Base-by-base conservation (phyloP, 1,284 basidiomycete species). In the Cronartium quercuum region DNA sequence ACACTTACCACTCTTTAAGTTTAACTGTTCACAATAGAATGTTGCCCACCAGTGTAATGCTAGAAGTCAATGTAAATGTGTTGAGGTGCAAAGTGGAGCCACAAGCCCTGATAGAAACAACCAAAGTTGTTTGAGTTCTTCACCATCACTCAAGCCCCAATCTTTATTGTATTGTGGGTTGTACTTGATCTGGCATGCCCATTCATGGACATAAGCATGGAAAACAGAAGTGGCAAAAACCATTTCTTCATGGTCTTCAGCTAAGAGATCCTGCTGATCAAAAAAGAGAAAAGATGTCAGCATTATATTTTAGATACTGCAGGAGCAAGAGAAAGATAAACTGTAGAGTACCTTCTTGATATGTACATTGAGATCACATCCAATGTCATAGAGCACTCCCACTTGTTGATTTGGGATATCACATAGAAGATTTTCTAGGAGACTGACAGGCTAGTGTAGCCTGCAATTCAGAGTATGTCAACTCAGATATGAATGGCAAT, bases 181-280 rank as follows among this genome's bases (percentile, higher is more conserved):
- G 24, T 67, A 75, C 15, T 51, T 35, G 3, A 68, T 40, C 24
- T 75, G 66, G 21, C 65, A 69, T 7, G 24, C 34, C 71, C 71
- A 75, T 13, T 47, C 40, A 67, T 74, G 70, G 3, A 74, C 70
- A 68, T 62, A 74, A 4, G 70, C 70, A 74, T 74, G 70, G 35
- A 74, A 74, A 29, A 73, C 38, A 0, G 42, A 74, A 10, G 70
- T 74, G 3, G 44, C 73, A 24, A 69, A 67, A 2, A 10, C 6
- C 5, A 75, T 24, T 2, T 15, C 47, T 15, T 38, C 6, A 29
- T 60, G 7, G 12, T 44, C 29, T 10, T 4, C 35, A 5, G 51
- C 38, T 7, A 69, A 15, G 2, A 58, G 21, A 34, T 61, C 1
- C 6, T 40, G 55, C 67, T 68, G 21, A 29, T 29, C 38, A 24